Percentiles rank a stretch among this genome's conserved stretches.
Conservation (phyloP, 371 early-diverging fungal species). For the Mucor circinelloides region DNA sequence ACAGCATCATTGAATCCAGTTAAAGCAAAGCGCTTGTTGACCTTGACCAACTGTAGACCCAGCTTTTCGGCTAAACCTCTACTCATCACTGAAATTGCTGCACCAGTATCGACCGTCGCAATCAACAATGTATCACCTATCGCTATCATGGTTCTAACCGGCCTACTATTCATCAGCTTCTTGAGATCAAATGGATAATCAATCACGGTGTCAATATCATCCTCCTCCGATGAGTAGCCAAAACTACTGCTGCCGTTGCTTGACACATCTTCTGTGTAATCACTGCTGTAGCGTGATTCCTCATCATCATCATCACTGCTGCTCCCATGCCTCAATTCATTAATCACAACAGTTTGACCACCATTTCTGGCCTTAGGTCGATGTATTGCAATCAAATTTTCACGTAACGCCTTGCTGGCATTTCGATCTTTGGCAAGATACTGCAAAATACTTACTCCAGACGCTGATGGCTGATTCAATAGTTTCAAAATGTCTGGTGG, state of each 20-base stretch:
- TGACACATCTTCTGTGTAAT: no score
- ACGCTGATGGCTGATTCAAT: no score
- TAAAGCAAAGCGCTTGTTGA: neutral
- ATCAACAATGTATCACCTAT: slow-evolving; percentile 7
- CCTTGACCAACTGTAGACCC: neutral
- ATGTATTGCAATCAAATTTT: no score
- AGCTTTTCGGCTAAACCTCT: slow-evolving; percentile 6
- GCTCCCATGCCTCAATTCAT: neutral
- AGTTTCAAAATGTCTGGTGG: no score
- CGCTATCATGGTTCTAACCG: neutral
- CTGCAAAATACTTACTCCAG: no score
- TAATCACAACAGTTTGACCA: neutral
- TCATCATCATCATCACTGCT: neutral
- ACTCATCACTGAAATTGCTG: slow-evolving; percentile 17
- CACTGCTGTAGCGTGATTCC: no score
- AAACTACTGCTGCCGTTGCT: no score
- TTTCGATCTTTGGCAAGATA: no score
- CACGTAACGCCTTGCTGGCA: no score
- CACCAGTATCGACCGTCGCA: slow-evolving; percentile 22
- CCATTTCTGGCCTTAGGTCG: neutral
- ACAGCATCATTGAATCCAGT: slow-evolving; percentile 1
- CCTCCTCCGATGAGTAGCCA: neutral
- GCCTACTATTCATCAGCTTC: slow-evolving; percentile 1
- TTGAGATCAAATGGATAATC: slow-evolving; percentile 11
- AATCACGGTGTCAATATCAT: neutral